phyloP scores from a whole-genome alignment of 495 filamentous ascomycete species.

The Neurospora sp. region DNA sequence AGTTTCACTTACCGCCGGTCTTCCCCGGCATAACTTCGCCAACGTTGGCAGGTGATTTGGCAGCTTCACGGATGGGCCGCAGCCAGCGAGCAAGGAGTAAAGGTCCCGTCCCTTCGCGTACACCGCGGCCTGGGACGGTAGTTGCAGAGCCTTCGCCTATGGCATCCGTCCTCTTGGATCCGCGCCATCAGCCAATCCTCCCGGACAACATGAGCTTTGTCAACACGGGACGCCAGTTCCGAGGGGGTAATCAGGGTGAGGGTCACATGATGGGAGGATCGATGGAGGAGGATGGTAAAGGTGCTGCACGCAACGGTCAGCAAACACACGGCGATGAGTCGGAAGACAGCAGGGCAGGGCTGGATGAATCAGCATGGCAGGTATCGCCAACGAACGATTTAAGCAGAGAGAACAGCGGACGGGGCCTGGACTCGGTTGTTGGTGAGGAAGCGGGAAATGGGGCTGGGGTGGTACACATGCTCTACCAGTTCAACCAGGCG shows the following conservation, averaged over 20 bases:
- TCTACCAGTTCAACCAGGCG: slow-evolving; percentile 84
- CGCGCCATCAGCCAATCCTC: slow-evolving; percentile 62
- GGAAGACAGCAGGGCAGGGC: slow-evolving; percentile 38
- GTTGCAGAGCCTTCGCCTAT: slow-evolving; percentile 42
- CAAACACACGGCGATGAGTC: slow-evolving; percentile 58
- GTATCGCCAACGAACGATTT: slow-evolving; percentile 30
- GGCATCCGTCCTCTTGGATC: slow-evolving; percentile 72
- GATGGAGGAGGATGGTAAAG: slow-evolving; percentile 41
- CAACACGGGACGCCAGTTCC: slow-evolving; percentile 27
- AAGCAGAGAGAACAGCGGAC: slow-evolving; percentile 31
- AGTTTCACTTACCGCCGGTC: slow-evolving; percentile 70
- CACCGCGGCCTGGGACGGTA: slow-evolving; percentile 24
- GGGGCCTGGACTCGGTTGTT: slow-evolving; percentile 10
- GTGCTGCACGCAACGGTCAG: slow-evolving; percentile 57
- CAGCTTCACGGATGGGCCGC: slow-evolving; percentile 37
- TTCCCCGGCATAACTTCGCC: slow-evolving; percentile 64
- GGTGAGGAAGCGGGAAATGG: slow-evolving; percentile 3
- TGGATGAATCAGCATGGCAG: slow-evolving; percentile 46
- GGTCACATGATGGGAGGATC: slow-evolving; percentile 39
- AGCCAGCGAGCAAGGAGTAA: slow-evolving; percentile 29
- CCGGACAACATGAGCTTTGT: slow-evolving; percentile 27
- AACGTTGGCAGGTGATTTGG: slow-evolving; percentile 45
- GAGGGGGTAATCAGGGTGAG: slow-evolving; percentile 31
- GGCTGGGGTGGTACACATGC: slow-evolving; percentile 68
- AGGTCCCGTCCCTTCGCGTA: slow-evolving; percentile 9